A percentile compares a stretch with the other conserved stretches of the same genome.
phyloP scores from a whole-genome alignment of 2,329 filamentous ascomycete genomes.

The Phialocephala subalpina region DNA sequence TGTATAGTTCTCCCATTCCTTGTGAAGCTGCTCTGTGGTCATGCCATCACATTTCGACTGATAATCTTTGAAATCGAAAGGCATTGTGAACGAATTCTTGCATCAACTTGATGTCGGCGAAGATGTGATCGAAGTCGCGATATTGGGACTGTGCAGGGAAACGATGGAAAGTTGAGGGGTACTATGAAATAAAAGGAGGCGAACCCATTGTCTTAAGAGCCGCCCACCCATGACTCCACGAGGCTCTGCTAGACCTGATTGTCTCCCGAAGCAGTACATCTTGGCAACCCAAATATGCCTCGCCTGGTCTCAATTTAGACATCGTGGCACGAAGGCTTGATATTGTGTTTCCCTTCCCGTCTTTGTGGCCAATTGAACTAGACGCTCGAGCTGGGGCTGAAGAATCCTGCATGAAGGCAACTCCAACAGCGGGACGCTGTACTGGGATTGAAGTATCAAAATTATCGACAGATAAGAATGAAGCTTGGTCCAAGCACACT shows the following conservation, averaged over 20 bases:
- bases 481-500: no score
- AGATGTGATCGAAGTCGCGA: not conserved
- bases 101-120: not conserved
- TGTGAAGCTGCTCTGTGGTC: constrained; percentile 48
- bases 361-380: constrained; percentile 8
- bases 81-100: constrained; percentile 42
- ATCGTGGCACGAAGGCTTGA: not conserved
- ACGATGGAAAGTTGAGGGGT: not conserved
- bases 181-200: not conserved
- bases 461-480: no score
- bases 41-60: constrained; percentile 49
- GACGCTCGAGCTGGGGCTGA: constrained; percentile 17
- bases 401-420: not conserved
- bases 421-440: no score
- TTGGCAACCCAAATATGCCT: constrained; percentile 13
- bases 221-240: no score
- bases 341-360: not conserved
- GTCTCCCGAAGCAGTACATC: not conserved
- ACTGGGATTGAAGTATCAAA: no score
- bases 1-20: constrained; percentile 54
- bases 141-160: not conserved
- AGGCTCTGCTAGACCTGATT: not conserved
- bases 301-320: constrained; percentile 7
- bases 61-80: constrained; percentile 51
- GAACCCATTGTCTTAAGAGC: constrained; percentile 5